Evolutionary conservation across 306 rosid genomes (phyloP).

Genomic region (Castanea sativa): DNA sequence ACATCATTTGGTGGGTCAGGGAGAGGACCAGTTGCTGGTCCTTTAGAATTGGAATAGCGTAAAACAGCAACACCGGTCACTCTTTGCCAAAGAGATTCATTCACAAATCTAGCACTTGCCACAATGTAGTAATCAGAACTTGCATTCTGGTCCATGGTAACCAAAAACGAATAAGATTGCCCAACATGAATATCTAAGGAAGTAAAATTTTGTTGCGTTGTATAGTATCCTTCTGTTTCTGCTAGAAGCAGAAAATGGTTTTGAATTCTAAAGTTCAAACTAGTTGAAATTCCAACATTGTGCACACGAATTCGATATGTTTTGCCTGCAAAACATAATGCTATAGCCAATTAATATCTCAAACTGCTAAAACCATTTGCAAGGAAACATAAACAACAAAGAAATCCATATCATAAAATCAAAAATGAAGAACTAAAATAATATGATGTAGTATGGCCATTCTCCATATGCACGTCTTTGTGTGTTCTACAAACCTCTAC

Average conservation of each 20-base stretch:
- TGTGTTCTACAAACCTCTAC: not conserved
- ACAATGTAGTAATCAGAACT: conserved; percentile 87
- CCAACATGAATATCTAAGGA: conserved; percentile 84
- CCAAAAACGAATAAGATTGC: conserved; percentile 78
- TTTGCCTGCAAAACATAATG: conserved; percentile 62
- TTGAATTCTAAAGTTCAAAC: conserved; percentile 87
- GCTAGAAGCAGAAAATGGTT: conserved; percentile 65
- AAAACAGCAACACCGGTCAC: conserved; percentile 88
- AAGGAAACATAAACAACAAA: conserved; percentile 3
- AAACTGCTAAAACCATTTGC: not conserved
- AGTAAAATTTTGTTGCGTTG: conserved; percentile 60
- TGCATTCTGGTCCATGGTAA: conserved; percentile 83
- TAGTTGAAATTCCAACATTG: conserved; percentile 82
- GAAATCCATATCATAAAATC: not conserved
- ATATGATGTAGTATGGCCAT: not conserved
- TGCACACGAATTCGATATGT: conserved; percentile 79
- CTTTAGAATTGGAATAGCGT: conserved; percentile 76
- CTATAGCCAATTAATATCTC: conserved; percentile 1
- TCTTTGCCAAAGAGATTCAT: conserved; percentile 76
- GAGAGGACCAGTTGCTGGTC: conserved; percentile 74
- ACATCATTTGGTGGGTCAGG: conserved; percentile 76
- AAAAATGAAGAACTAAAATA: not conserved
- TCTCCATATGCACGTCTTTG: not conserved
- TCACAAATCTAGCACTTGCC: conserved; percentile 93
- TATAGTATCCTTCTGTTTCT: conserved; percentile 79